Percentiles rank a stretch among this genome's conserved stretches.
Evolutionary conservation across 345 rosid genomes (phyloP).

Genomic region (Adansonia digitata): DNA sequence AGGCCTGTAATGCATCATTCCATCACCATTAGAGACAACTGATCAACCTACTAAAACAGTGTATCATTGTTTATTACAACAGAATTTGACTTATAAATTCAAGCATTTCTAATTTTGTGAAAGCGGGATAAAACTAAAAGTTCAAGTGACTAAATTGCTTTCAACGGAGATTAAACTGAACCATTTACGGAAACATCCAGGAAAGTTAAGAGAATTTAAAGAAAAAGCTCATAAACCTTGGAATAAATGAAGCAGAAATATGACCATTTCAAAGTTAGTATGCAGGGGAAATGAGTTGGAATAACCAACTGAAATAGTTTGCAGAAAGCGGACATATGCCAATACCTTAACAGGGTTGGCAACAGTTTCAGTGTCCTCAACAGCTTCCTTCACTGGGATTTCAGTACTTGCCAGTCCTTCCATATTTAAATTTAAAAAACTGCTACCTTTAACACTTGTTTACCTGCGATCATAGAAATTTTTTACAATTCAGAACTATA

Average conservation of each 20-base stretch:
- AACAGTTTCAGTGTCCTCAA: conserved; percentile 31
- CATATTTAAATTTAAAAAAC: conserved; percentile 31
- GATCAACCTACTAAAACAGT: conserved; percentile 26
- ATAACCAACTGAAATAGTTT: not conserved
- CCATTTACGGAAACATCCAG: not conserved
- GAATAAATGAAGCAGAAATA: not conserved
- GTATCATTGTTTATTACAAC: no score
- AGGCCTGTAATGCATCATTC: conserved; percentile 32
- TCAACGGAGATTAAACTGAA: not conserved
- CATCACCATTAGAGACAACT: conserved; percentile 3
- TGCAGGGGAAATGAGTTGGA: not conserved
- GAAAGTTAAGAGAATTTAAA: not conserved
- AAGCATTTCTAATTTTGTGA: conserved; percentile 22
- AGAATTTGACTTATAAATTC: not conserved
- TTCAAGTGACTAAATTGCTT: no score
- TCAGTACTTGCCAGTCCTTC: conserved; percentile 53
- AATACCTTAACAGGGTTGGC: conserved; percentile 51
- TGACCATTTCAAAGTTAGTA: not conserved
- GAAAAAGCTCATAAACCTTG: not conserved
- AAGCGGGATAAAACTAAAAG: no score
- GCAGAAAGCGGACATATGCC: not conserved
- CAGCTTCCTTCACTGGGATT: conserved; percentile 43
- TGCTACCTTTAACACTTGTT: not conserved
- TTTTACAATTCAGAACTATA: conserved; percentile 8
- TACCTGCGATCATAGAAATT: conserved; percentile 11